Conservation (phyloP, 2,329 filamentous ascomycete species). For the Penicillium freii region DNA sequence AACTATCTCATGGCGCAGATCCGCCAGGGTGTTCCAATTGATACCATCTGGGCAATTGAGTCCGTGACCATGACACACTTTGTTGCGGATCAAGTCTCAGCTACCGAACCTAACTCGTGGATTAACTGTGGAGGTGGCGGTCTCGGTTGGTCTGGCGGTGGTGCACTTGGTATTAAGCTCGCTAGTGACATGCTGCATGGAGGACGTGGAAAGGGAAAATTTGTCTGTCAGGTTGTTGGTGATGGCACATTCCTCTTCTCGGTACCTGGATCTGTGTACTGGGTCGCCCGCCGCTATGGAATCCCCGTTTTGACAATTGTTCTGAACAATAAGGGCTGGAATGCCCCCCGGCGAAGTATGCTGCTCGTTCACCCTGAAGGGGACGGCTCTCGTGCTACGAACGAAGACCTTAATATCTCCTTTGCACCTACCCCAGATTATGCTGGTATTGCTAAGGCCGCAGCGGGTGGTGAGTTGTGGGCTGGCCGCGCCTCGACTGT, state of each 20-base stretch:
- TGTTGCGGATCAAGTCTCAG: conserved; percentile 69
- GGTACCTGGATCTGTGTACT: conserved; percentile 65
- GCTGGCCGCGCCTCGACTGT: conserved; percentile 58
- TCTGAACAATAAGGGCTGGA: conserved; percentile 70
- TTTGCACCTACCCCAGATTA: conserved; percentile 67
- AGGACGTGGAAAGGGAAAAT: conserved; percentile 53
- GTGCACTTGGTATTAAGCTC: conserved; percentile 72
- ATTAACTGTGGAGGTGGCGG: conserved; percentile 80
- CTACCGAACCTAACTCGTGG: conserved; percentile 68
- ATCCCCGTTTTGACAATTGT: conserved; percentile 67
- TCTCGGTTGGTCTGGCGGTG: conserved; percentile 77
- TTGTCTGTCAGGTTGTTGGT: conserved; percentile 64
- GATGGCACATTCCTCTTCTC: conserved; percentile 67
- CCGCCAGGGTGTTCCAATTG: conserved; percentile 56
- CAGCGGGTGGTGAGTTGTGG: conserved; percentile 62
- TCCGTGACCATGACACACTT: conserved; percentile 69
- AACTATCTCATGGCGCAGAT: conserved; percentile 58
- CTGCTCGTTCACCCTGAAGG: conserved; percentile 66
- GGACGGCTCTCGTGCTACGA: conserved; percentile 59
- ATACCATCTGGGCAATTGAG: conserved; percentile 75
- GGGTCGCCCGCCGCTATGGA: conserved; percentile 64
- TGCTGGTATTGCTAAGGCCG: conserved; percentile 65
- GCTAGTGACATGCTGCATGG: conserved; percentile 57
- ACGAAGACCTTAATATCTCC: conserved; percentile 64
- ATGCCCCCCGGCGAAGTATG: conserved; percentile 61